Conservation (phyloP, 2,329 filamentous ascomycete species). For the Scytalidium sp. region DNA sequence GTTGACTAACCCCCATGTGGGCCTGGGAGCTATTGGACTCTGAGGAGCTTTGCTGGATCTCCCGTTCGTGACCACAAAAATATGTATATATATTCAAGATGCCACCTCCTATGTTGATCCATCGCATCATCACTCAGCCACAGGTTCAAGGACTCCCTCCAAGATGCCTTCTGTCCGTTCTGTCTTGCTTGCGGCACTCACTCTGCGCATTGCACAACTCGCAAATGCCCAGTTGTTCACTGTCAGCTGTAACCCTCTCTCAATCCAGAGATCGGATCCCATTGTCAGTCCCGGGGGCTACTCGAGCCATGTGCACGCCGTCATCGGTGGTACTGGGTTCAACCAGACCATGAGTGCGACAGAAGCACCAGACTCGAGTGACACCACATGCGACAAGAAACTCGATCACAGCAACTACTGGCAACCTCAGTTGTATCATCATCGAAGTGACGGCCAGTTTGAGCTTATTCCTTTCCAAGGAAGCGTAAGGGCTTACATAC, state of each 20-base stretch:
- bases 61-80: neutral
- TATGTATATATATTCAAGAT: too few relatives aligned
- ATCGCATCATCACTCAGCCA: neutral
- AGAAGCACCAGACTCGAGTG: conserved; percentile 9
- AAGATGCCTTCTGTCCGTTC: neutral
- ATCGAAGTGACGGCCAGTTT: conserved; percentile 11
- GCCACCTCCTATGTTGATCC: neutral
- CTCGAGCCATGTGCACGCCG: conserved; percentile 18
- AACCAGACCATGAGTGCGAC: conserved; percentile 13
- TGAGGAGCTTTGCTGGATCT: too few relatives aligned
- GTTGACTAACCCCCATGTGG: too few relatives aligned
- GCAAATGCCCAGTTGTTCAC: conserved; percentile 2
- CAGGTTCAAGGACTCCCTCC: neutral
- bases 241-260: conserved; percentile 8
- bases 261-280: conserved; percentile 12
- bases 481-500: neutral
- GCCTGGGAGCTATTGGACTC: too few relatives aligned
- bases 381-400: conserved; percentile 16
- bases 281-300: conserved; percentile 14
- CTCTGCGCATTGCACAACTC: neutral
- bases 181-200: neutral
- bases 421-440: conserved; percentile 14
- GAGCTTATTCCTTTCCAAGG: conserved; percentile 2
- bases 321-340: conserved; percentile 20
- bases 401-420: conserved; percentile 18